phyloP scores from a whole-genome alignment of 2,329 filamentous ascomycete genomes.

The Macrophomina tecta region DNA sequence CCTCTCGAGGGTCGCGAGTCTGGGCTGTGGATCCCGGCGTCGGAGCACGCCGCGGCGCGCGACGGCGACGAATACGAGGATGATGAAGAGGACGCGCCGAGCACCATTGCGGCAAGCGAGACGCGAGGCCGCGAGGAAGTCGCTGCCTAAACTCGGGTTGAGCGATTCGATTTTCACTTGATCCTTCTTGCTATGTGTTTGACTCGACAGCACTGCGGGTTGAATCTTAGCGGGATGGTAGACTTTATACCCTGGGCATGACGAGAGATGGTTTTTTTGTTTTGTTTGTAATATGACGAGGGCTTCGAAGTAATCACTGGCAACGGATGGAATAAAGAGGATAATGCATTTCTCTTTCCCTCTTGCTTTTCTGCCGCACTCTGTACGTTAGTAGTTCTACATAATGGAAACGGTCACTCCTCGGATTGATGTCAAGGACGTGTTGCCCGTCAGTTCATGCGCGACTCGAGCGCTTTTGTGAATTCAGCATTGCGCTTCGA shows the following conservation, averaged over 20 bases:
- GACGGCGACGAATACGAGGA: constrained; percentile 71
- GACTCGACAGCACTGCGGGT: background rate
- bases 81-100: constrained; percentile 54
- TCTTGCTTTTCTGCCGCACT: too few relatives aligned
- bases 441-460: background rate
- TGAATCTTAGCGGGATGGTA: constrained; percentile 8
- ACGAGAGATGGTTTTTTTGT: background rate
- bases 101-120: constrained; percentile 46
- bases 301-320: background rate
- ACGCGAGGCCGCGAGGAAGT: constrained; percentile 56
- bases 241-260: constrained; percentile 22
- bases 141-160: constrained; percentile 26
- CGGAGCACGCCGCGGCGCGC: constrained; percentile 66
- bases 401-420: background rate
- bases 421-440: too few relatives aligned
- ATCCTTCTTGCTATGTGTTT: background rate
- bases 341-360: background rate
- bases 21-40: constrained; percentile 78
- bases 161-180: background rate
- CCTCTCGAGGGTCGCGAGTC: constrained; percentile 77
- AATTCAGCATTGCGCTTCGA: too few relatives aligned
- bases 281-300: constrained; percentile 1
- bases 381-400: background rate
- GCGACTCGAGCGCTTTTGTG: too few relatives aligned
- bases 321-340: constrained; percentile 8